These are phyloP conservation scores for Chrysochromulina parva DNA, from an alignment of 78 protist genomes.

Conservation along the genomic window DNA sequence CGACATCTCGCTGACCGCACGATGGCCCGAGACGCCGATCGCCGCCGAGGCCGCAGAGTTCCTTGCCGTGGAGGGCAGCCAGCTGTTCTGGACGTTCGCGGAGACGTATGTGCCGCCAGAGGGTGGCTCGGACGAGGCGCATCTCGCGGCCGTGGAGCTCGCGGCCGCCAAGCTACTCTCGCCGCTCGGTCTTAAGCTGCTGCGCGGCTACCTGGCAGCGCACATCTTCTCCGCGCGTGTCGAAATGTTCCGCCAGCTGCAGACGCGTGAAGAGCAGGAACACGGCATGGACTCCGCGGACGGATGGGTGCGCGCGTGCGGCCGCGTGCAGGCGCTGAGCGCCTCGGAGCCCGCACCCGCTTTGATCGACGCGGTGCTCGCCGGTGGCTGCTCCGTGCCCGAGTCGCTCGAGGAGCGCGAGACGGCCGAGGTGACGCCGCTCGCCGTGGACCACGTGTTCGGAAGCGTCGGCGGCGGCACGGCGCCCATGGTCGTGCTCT, in stretches of 20 bases:
- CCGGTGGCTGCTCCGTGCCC: not conserved
- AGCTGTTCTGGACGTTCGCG: not conserved
- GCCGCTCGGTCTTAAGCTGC: not conserved
- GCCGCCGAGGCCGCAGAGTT: slow-evolving; percentile 26
- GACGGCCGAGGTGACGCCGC: not conserved
- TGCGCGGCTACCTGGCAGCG: not conserved
- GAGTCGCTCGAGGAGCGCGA: not conserved
- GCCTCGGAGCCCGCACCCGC: not conserved
- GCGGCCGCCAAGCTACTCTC: not conserved
- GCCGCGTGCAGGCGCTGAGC: not conserved
- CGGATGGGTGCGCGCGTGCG: not conserved
- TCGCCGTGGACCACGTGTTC: not conserved
- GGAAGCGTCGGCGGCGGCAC: not conserved
- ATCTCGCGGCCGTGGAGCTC: not conserved
- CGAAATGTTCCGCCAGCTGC: not conserved
- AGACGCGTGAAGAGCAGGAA: not conserved
- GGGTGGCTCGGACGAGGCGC: slow-evolving; percentile 3
- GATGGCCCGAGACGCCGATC: slow-evolving; percentile 27
- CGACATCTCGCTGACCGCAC: slow-evolving; percentile 1
- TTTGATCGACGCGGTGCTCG: not conserved
- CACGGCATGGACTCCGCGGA: not conserved
- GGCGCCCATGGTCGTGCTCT: not conserved
- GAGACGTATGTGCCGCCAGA: not conserved
- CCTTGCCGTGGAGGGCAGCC: not conserved
- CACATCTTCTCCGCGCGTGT: slow-evolving; percentile 9